phyloP scores from a whole-genome alignment of 352 stramenopile species.

The Globisporangium nunn region DNA sequence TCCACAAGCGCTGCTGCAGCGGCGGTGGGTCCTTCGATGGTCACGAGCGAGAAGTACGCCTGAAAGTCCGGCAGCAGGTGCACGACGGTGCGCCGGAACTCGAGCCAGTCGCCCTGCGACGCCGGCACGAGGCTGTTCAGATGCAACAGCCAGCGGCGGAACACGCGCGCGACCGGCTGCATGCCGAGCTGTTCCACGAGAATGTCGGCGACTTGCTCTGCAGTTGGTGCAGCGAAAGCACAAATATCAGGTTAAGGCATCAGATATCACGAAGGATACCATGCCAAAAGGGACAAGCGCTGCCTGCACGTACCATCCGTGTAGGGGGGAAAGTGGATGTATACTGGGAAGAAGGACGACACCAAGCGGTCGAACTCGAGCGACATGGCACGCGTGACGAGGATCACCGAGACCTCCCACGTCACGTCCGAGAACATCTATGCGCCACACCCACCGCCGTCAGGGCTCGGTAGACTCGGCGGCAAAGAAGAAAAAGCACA shows the following conservation, averaged over 20 bases:
- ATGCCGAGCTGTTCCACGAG: conserved; percentile 46
- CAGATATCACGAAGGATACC: background rate
- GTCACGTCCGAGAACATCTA: conserved; percentile 39
- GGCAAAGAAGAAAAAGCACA: background rate
- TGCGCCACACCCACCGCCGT: conserved; percentile 5
- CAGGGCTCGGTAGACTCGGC: background rate
- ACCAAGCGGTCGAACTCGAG: conserved; percentile 53
- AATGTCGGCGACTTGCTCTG: conserved; percentile 56
- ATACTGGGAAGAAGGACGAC: conserved; percentile 39
- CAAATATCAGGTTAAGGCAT: background rate
- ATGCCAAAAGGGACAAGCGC: background rate
- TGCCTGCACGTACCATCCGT: conserved; percentile 22
- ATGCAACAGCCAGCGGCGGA: conserved; percentile 50
- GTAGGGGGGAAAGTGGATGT: conserved; percentile 56
- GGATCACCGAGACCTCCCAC: conserved; percentile 56
- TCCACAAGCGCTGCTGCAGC: background rate
- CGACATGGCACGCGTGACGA: conserved; percentile 63
- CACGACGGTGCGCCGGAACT: conserved; percentile 48
- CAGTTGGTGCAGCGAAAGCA: background rate
- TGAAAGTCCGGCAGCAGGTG: conserved; percentile 48
- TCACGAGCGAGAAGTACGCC: conserved; percentile 13
- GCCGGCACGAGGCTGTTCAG: conserved; percentile 36
- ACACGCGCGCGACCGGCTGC: conserved; percentile 25
- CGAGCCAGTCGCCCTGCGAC: conserved; percentile 54
- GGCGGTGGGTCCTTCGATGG: background rate